These are phyloP conservation scores for Pythium insidiosum DNA, from an alignment of 352 stramenopile genomes.

Conservation along the genomic window DNA sequence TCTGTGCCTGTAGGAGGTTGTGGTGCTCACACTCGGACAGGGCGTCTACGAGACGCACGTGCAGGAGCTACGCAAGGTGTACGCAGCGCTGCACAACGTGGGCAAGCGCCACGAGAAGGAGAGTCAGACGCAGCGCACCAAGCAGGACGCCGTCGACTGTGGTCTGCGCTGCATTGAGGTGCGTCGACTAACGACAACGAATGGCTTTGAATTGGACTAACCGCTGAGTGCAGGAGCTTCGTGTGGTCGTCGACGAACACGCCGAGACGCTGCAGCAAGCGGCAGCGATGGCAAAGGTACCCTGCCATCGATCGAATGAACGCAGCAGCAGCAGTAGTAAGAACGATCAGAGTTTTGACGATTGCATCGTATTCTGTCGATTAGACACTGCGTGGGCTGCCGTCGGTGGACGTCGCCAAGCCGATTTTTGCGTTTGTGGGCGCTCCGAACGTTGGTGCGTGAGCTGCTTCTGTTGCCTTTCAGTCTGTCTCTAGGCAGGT, in stretches of 20 bases:
- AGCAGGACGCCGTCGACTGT: constrained; percentile 73
- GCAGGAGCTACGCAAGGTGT: constrained; percentile 70
- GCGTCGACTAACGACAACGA: too few species aligned
- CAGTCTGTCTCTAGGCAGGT: neutral
- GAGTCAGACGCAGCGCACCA: constrained; percentile 59
- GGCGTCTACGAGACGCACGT: constrained; percentile 67
- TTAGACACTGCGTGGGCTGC: constrained; percentile 63
- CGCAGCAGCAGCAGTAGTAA: too few species aligned
- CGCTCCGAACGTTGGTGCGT: constrained; percentile 73
- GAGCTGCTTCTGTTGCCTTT: neutral
- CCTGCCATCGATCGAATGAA: too few species aligned
- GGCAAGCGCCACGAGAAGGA: constrained; percentile 66
- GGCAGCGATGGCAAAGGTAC: constrained; percentile 60
- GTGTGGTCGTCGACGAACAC: constrained; percentile 34
- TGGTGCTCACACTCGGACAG: constrained; percentile 67
- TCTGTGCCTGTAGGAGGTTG: constrained; percentile 51
- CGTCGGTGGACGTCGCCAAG: constrained; percentile 69
- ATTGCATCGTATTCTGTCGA: too few species aligned
- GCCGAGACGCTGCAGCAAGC: constrained; percentile 30
- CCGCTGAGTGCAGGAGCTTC: constrained; percentile 21
- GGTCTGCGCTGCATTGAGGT: constrained; percentile 72
- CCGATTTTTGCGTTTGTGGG: constrained; percentile 83
- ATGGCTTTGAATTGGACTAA: neutral
- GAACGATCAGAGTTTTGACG: too few species aligned
- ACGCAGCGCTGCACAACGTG: constrained; percentile 64